phyloP scores from a whole-genome alignment of 495 filamentous ascomycete genomes.

The Trichoderma orchidacearum region DNA sequence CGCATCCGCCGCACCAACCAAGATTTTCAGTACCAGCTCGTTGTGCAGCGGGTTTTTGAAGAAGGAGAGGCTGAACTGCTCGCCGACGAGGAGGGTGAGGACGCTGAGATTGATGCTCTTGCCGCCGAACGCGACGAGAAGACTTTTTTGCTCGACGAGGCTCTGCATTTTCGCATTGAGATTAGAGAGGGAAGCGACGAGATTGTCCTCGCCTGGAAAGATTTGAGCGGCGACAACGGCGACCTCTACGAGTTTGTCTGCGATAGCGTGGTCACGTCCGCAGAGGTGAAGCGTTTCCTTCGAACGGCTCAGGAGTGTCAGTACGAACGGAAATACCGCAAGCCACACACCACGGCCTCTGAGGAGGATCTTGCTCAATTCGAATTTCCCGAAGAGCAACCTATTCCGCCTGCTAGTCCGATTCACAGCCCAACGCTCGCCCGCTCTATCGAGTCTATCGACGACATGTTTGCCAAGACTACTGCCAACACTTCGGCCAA shows the following conservation, averaged over 20 bases:
- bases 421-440: constrained; percentile 45
- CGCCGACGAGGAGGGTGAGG: constrained; percentile 69
- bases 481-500: constrained; percentile 18
- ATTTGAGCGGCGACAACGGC: constrained; percentile 82
- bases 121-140: constrained; percentile 83
- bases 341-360: constrained; percentile 63
- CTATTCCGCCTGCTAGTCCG: constrained; percentile 73
- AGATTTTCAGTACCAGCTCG: constrained; percentile 93
- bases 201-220: constrained; percentile 84
- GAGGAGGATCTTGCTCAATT: constrained; percentile 72
- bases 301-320: constrained; percentile 82
- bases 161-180: constrained; percentile 75
- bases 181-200: constrained; percentile 55
- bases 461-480: constrained; percentile 28
- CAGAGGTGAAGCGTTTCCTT: constrained; percentile 69
- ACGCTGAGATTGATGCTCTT: constrained; percentile 53
- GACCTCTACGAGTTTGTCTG: constrained; percentile 97
- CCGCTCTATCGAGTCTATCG: constrained; percentile 26
- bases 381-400: constrained; percentile 61
- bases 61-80: constrained; percentile 89
- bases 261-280: constrained; percentile 52
- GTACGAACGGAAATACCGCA: constrained; percentile 87
- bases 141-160: constrained; percentile 85
- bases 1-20: constrained; percentile 84
- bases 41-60: constrained; percentile 90